Evolutionary conservation across 2,329 filamentous ascomycete species (phyloP).

Genomic region (Pseudogymnoascus sp.): DNA sequence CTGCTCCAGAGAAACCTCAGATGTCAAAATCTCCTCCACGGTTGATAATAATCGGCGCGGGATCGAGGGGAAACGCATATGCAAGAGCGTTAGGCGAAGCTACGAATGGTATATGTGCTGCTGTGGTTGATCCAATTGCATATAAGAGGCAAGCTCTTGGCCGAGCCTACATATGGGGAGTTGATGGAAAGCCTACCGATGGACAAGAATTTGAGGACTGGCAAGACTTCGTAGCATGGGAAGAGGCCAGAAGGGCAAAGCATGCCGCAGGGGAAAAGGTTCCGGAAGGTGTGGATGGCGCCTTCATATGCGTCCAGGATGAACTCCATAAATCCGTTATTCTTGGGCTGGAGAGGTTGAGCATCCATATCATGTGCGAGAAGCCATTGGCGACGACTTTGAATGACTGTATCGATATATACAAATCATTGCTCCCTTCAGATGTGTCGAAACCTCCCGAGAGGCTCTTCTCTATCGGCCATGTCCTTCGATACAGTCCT

Average conservation of each 20-base stretch:
- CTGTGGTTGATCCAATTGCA: constrained; percentile 71
- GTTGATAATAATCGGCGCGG: constrained; percentile 74
- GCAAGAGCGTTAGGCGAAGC: constrained; percentile 57
- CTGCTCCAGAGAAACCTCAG: constrained; percentile 21
- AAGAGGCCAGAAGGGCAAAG: constrained; percentile 51
- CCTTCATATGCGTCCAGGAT: constrained; percentile 72
- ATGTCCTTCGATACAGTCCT: constrained; percentile 87
- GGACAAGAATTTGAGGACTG: constrained; percentile 68
- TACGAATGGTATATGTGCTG: constrained; percentile 61
- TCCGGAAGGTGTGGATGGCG: constrained; percentile 40
- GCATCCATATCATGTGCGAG: constrained; percentile 84
- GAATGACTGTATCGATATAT: constrained; percentile 69
- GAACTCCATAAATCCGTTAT: constrained; percentile 81
- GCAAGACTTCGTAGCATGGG: constrained; percentile 68
- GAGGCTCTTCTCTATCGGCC: constrained; percentile 78
- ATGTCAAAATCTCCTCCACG: constrained; percentile 45
- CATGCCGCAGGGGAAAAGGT: constrained; percentile 39
- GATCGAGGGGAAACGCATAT: constrained; percentile 69
- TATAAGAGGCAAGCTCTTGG: constrained; percentile 71
- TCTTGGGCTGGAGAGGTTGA: constrained; percentile 59
- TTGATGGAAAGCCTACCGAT: constrained; percentile 35
- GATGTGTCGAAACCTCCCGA: constrained; percentile 28
- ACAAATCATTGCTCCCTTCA: constrained; percentile 42
- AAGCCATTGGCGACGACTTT: constrained; percentile 83
- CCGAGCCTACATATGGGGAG: constrained; percentile 63